phyloP scores from a whole-genome alignment of 805 yeast genomes.

The Candida koratica region DNA sequence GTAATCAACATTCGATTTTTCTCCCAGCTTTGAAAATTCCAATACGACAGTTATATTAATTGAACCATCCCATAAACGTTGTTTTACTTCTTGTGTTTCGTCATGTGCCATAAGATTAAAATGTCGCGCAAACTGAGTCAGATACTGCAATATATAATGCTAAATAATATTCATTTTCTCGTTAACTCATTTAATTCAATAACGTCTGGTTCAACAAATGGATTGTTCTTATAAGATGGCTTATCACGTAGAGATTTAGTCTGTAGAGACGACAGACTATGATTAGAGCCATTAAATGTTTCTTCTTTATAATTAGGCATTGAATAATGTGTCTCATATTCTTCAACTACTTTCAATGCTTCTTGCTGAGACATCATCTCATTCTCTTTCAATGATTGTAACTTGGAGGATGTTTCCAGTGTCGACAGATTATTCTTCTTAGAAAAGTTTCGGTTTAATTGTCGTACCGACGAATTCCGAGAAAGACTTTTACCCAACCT shows the following conservation, averaged over 20 bases:
- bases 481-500: constrained; percentile 36
- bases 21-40: not conserved
- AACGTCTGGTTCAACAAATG: constrained; percentile 4
- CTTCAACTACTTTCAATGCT: constrained; percentile 6
- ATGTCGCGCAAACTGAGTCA: too few species aligned
- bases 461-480: constrained; percentile 31
- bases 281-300: constrained; percentile 14
- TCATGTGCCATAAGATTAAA: too few species aligned
- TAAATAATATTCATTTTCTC: constrained; percentile 4
- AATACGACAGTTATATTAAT: constrained; percentile 32
- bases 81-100: constrained; percentile 21
- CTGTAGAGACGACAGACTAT: not conserved
- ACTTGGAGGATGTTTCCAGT: not conserved
- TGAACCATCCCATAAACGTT: constrained; percentile 52
- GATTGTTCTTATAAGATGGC: not conserved
- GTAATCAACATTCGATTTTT: constrained; percentile 1
- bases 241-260: not conserved
- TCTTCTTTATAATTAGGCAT: constrained; percentile 16
- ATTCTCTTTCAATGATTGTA: constrained; percentile 4
- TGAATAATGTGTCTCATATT: constrained; percentile 11
- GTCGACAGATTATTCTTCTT: constrained; percentile 4
- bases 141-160: not conserved
- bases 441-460: constrained; percentile 15
- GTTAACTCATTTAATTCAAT: constrained; percentile 8
- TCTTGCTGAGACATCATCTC: constrained; percentile 7